Evolutionary conservation across 805 yeast species (phyloP), one percentile per base, ranked within the genome.

Genomic region (Scheffersomyces stipitis): DNA sequence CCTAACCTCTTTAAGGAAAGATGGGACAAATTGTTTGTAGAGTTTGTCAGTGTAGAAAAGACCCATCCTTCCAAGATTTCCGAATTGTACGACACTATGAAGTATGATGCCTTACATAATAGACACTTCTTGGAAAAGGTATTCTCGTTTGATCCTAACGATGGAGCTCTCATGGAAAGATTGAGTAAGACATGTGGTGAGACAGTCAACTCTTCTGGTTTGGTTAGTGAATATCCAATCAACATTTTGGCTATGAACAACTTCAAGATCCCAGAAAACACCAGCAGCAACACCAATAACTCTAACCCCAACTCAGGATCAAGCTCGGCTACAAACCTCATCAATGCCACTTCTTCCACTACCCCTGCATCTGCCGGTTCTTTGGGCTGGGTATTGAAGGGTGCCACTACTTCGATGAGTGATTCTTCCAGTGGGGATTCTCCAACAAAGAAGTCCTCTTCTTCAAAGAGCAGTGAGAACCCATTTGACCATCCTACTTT

Each of bases 51-150:
- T 31, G 93, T 90, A 35, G 99, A 93, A 48, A 93, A 93, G 62
- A 96, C 93, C 2, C 98, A 93, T 62, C 99, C 99, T 8, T 83
- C 96, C 2, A 93, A 91, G 66, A 91, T 93, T 42, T 85, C 96
- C 32, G 99, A 93, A 66, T 73, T 93, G 40, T 93, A 93, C 57
- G 99, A 93, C 63, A 91, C 99, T 1, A 91, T 93, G 96, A 93
- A 93, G 62, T 93, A 86, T 58, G 99, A 93, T 65, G 99, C 98
- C 5, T 72, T 93, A 37, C 99, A 93, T 62, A 93, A 93, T 60
- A 75, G 99, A 38, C 85, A 84, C 23, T 93, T 93, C 56, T 67
- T 93, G 58, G 87, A 85, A 56, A 80, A 80, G 46, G 83, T 91
- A 4, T 93, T 93, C 57, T 73, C 83, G 31, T 88, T 87, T 28